phyloP scores from a whole-genome alignment of 352 stramenopile species.

The Phytophthora pseudosyringae region DNA sequence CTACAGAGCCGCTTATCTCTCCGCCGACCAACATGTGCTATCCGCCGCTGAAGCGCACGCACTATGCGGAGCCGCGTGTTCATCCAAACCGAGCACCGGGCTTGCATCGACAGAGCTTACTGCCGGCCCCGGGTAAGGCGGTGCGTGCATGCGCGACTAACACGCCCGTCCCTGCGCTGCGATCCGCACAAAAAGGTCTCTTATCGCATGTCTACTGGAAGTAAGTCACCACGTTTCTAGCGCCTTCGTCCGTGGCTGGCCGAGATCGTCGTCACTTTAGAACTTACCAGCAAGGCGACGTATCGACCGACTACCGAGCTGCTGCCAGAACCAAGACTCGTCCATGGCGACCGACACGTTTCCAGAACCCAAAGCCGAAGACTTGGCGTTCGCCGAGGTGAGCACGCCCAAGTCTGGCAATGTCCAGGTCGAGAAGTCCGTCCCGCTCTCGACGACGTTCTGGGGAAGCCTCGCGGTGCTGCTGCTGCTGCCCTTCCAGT shows the following conservation, averaged over 20 bases:
- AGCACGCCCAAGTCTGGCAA: no score
- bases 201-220: slow-evolving; percentile 12
- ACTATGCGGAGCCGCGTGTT: slow-evolving; percentile 5
- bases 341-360: background rate
- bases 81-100: slow-evolving; percentile 1
- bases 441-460: slow-evolving; percentile 36
- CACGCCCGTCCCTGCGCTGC: slow-evolving; percentile 11
- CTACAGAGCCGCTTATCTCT: background rate
- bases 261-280: slow-evolving; percentile 2
- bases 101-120: background rate
- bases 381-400: no score
- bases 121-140: slow-evolving; percentile 13
- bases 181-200: slow-evolving; percentile 26
- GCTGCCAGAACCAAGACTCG: no score
- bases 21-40: background rate
- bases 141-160: slow-evolving; percentile 11
- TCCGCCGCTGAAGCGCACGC: background rate
- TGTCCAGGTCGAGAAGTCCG: background rate
- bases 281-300: slow-evolving; percentile 13
- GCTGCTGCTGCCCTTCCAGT: slow-evolving; percentile 54
- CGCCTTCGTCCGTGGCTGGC: no score
- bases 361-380: background rate
- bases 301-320: background rate
- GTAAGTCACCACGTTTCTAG: background rate
- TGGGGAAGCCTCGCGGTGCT: slow-evolving; percentile 51